Evolutionary conservation across 192 early-diverging fungal genomes (phyloP).

Genomic region (Coemansia sp.): DNA sequence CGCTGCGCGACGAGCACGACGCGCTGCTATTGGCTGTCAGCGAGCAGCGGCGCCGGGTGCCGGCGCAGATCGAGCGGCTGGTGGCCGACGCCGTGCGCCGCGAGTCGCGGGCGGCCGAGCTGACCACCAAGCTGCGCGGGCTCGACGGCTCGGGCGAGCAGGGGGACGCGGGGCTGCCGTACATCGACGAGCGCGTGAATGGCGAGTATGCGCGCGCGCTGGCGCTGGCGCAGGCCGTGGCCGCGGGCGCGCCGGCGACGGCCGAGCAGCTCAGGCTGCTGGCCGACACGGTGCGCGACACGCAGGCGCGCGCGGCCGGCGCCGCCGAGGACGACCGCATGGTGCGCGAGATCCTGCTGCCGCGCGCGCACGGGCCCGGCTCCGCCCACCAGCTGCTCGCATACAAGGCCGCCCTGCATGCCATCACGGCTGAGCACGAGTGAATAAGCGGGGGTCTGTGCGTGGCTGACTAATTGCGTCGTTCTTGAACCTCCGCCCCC

Average conservation of each 20-base stretch:
- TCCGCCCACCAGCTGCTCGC: conserved; percentile 19
- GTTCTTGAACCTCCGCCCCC: no score
- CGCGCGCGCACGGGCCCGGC: not conserved
- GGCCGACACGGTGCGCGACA: conserved; percentile 11
- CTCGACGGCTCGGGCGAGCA: not conserved
- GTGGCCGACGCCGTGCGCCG: conserved; percentile 27
- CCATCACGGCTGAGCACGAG: no score
- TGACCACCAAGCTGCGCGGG: conserved; percentile 21
- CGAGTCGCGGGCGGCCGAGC: conserved; percentile 39
- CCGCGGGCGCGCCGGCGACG: conserved; percentile 1
- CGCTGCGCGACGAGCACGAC: conserved; percentile 36
- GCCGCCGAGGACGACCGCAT: conserved; percentile 6
- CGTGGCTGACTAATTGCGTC: no score
- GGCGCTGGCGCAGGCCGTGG: conserved; percentile 8
- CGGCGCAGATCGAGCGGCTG: conserved; percentile 37
- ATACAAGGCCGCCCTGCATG: conserved; percentile 40
- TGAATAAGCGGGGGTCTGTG: no score
- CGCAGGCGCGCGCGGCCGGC: not conserved
- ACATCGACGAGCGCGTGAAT: conserved; percentile 33
- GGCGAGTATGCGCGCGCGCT: conserved; percentile 28
- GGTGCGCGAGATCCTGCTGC: conserved; percentile 14
- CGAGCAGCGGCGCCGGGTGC: conserved; percentile 33
- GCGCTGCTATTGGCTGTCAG: conserved; percentile 27
- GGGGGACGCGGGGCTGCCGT: conserved; percentile 20
- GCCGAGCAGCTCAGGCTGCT: conserved; percentile 10